Evolutionary conservation across 805 yeast genomes (phyloP).

Genomic region (Metschnikowia colocasiae): DNA sequence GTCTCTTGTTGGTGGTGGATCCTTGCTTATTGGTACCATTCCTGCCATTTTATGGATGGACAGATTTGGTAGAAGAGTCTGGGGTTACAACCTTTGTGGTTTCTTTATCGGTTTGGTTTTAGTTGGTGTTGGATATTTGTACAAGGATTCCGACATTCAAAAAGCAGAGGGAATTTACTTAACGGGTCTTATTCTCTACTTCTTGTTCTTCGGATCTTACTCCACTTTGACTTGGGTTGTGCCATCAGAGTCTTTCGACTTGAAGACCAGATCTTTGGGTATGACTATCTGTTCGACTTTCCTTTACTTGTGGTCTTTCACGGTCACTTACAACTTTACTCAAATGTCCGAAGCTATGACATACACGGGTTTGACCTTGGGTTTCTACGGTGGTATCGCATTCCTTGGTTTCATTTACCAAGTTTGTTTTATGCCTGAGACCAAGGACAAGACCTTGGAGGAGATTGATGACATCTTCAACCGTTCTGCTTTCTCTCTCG

Average conservation of each 20-base stretch:
- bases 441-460: constrained; percentile 67
- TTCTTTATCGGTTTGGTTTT: constrained; percentile 58
- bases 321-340: constrained; percentile 61
- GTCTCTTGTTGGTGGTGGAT: constrained; percentile 69
- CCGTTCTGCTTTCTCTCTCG: constrained; percentile 40
- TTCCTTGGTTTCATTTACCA: constrained; percentile 54
- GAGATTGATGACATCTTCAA: constrained; percentile 64
- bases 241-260: constrained; percentile 61
- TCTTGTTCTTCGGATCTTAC: constrained; percentile 64
- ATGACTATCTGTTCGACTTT: constrained; percentile 58
- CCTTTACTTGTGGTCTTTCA: constrained; percentile 59
- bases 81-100: constrained; percentile 57
- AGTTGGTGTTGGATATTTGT: constrained; percentile 55
- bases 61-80: constrained; percentile 52
- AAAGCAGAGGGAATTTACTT: constrained; percentile 59
- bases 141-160: constrained; percentile 36
- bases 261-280: constrained; percentile 58
- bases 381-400: constrained; percentile 68
- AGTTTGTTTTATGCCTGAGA: constrained; percentile 61
- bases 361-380: constrained; percentile 58
- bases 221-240: constrained; percentile 67
- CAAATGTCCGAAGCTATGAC: constrained; percentile 56
- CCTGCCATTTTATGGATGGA: constrained; percentile 63
- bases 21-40: constrained; percentile 58
- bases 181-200: constrained; percentile 59